These are phyloP conservation scores for Colletotrichum agaves DNA, from an alignment of 2,329 filamentous ascomycete species.

Conservation along the genomic window DNA sequence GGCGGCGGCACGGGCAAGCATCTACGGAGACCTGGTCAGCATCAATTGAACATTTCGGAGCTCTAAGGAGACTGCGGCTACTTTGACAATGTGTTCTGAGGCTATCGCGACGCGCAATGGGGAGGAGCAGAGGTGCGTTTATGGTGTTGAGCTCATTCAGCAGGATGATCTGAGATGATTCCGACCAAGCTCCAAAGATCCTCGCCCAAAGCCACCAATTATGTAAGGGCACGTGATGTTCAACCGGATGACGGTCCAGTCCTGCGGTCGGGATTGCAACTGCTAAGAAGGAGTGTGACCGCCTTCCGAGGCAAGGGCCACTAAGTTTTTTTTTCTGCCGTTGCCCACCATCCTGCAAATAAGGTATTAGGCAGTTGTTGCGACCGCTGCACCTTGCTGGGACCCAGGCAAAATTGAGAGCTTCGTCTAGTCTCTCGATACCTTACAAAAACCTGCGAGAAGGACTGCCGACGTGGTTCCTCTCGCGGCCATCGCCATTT, in stretches of 20 bases:
- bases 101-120: slow-evolving; percentile 34
- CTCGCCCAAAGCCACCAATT: not conserved
- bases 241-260: not conserved
- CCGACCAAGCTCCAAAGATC: slow-evolving; percentile 33
- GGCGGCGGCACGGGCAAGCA: slow-evolving; percentile 80
- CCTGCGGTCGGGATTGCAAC: slow-evolving; percentile 5
- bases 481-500: not conserved
- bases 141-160: slow-evolving; percentile 35
- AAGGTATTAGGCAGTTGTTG: not conserved
- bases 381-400: slow-evolving; percentile 19
- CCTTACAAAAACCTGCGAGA: not conserved
- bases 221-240: slow-evolving; percentile 31
- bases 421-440: slow-evolving; percentile 3
- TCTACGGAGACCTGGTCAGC: slow-evolving; percentile 68
- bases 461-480: not conserved
- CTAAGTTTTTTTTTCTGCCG: slow-evolving; percentile 9
- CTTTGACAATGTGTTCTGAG: slow-evolving; percentile 29
- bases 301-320: slow-evolving; percentile 15
- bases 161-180: slow-evolving; percentile 37
- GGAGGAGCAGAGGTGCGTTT: slow-evolving; percentile 17
- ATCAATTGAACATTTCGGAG: slow-evolving; percentile 22
- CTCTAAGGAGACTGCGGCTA: not conserved
- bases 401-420: slow-evolving; percentile 21
- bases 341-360: not conserved
- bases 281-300: not conserved